phyloP scores from a whole-genome alignment of 2,329 filamentous ascomycete genomes.

The Aschersonia sp. region DNA sequence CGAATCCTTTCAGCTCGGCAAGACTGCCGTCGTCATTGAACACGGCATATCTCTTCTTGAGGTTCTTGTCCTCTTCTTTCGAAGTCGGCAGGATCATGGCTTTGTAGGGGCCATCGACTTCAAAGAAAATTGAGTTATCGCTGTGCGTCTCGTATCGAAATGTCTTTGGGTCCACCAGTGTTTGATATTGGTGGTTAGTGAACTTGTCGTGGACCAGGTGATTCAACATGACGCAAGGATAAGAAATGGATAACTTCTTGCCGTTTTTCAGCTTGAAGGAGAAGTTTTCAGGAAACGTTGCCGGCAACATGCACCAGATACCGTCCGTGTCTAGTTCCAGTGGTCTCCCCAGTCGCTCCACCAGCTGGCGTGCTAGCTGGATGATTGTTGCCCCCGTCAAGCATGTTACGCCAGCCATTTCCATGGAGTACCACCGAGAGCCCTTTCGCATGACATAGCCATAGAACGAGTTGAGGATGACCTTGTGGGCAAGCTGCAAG shows the following conservation, averaged over 20 bases:
- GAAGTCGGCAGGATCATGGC: constrained; percentile 96
- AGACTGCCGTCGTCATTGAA: constrained; percentile 97
- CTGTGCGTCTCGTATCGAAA: constrained; percentile 94
- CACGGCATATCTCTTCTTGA: constrained; percentile 98
- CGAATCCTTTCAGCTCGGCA: constrained; percentile 92
- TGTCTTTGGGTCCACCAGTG: constrained; percentile 59
- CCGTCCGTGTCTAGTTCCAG: constrained; percentile 94
- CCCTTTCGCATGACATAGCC: constrained; percentile 99
- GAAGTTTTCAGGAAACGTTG: constrained; percentile 93
- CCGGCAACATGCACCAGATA: constrained; percentile 98
- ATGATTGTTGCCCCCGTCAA: constrained; percentile 94
- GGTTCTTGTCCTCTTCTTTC: constrained; percentile 97
- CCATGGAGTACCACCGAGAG: constrained; percentile 96
- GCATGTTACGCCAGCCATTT: constrained; percentile 98
- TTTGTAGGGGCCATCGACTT: constrained; percentile 93
- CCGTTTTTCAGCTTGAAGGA: constrained; percentile 86
- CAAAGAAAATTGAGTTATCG: constrained; percentile 99
- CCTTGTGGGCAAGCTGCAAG: constrained; percentile 91
- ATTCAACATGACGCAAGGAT: constrained; percentile 98
- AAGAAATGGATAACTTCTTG: constrained; percentile 93
- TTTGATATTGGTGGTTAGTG: constrained; percentile 96
- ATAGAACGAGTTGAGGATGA: constrained; percentile 98
- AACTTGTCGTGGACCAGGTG: constrained; percentile 89
- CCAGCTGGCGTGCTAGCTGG: constrained; percentile 83
- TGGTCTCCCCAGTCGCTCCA: constrained; percentile 83